phyloP scores from a whole-genome alignment of 2,329 filamentous ascomycete species.

The Epichloe sibirici region DNA sequence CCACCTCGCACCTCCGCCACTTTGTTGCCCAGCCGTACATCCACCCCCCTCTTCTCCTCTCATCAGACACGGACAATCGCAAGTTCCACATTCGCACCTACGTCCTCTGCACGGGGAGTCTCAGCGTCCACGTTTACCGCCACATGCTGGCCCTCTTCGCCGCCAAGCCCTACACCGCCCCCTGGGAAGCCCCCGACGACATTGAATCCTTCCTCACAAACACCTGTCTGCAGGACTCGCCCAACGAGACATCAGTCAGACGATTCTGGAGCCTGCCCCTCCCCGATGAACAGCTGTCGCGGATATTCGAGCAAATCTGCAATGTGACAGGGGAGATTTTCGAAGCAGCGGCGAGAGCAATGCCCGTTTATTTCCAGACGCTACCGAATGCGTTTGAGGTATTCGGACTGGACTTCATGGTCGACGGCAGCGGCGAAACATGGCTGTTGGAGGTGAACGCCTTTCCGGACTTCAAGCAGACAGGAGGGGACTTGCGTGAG shows the following conservation, averaged over 20 bases:
- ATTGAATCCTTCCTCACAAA: conserved; percentile 82
- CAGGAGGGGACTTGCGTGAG: conserved; percentile 63
- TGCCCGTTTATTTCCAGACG: conserved; percentile 86
- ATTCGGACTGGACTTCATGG: conserved; percentile 82
- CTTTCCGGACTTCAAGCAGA: conserved; percentile 93
- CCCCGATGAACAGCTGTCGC: conserved; percentile 39
- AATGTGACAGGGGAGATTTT: conserved; percentile 65
- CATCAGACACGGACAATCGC: conserved; percentile 48
- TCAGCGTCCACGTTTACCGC: conserved; percentile 76
- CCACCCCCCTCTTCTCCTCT: conserved; percentile 65
- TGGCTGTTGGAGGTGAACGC: conserved; percentile 91
- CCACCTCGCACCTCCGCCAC: conserved; percentile 83
- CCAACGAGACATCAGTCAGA: conserved; percentile 50
- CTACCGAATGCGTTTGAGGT: conserved; percentile 82
- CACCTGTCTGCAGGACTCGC: conserved; percentile 71
- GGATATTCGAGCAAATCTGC: conserved; percentile 66
- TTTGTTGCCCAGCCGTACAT: conserved; percentile 96
- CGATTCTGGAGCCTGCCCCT: conserved; percentile 58
- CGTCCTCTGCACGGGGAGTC: conserved; percentile 65
- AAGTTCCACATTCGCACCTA: conserved; percentile 97
- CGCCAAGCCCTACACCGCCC: conserved; percentile 56
- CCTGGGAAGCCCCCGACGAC: conserved; percentile 36
- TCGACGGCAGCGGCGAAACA: conserved; percentile 49
- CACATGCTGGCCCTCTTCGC: conserved; percentile 93
- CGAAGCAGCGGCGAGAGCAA: conserved; percentile 70